Base-by-base conservation (phyloP, 441 rosid genomes). In the Sinapis alba region DNA sequence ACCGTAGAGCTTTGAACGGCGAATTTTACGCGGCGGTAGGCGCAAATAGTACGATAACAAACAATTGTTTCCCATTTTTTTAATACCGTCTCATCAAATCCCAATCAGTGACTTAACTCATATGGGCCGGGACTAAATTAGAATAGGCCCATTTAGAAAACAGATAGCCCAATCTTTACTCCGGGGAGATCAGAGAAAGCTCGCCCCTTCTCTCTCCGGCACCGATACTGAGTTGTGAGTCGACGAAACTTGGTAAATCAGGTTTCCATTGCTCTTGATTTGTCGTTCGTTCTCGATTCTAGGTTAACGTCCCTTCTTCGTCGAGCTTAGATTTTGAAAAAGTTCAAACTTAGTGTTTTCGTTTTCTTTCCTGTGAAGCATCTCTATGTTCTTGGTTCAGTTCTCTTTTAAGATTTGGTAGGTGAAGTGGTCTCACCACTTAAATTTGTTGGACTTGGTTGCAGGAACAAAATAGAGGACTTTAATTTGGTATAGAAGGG, bases 191-290 rank as follows among this genome's bases (percentile, higher is more conserved):
- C 6, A 6, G 16, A n/a, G n/a, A n/a, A n/a, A n/a, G n/a, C n/a
- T n/a, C 54, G 36, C 50, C 21, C 70, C 70, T 68, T 69, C 63
- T 47, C 26, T 27, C 30, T n/a, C n/a, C n/a, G n/a, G n/a, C n/a
- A n/a, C n/a, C n/a, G n/a, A n/a, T n/a, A n/a, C n/a, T n/a, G 62
- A 61, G 58, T 64, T 61, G 63, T 61, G 58, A 75, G 64, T 50
- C 16, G 68, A 34, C 16, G 28, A 13, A 21, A 59, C 47, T 23
- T n/a, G n/a, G n/a, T n/a, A n/a, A n/a, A n/a, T n/a, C n/a, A 2
- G 24, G 30, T 13, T 53, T 27, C 62, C 62, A 45, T 21, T 7
- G 27, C 61, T 61, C 62, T 19, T 28, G 9, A 28, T 41, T 65
- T 18, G 15, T 50, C 26, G 26, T 24, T 61, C 20, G 1, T 28